A percentile compares a stretch with the other conserved stretches of the same genome.
Evolutionary conservation across 345 rosid species (phyloP).

Genomic region (Rhizophora apiculata): DNA sequence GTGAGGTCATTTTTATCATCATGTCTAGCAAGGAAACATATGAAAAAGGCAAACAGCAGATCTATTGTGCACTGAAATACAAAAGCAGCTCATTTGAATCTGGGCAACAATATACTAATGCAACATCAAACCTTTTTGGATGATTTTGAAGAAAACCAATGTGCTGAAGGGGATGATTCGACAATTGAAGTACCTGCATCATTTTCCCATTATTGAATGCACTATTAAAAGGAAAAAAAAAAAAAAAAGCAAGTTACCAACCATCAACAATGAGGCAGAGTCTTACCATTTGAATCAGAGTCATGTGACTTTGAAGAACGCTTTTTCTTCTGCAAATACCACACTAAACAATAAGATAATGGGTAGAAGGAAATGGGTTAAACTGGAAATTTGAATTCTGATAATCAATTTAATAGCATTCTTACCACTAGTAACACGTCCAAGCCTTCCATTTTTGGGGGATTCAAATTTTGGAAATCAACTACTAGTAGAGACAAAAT

Average conservation of each 20-base stretch:
- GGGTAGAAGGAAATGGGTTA: neutral
- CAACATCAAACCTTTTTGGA: constrained; percentile 61
- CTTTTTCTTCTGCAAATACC: constrained; percentile 50
- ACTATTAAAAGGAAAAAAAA: neutral
- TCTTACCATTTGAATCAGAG: constrained; percentile 52
- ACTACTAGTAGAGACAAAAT: constrained; percentile 32
- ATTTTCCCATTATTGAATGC: constrained; percentile 13
- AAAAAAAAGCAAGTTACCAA: neutral
- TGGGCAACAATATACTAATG: neutral
- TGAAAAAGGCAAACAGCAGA: neutral
- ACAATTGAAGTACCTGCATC: constrained; percentile 50
- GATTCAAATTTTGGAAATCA: constrained; percentile 54
- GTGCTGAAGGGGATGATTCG: constrained; percentile 48
- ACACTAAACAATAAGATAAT: neutral
- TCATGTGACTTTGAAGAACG: constrained; percentile 46
- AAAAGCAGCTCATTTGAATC: neutral
- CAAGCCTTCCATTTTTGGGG: constrained; percentile 77
- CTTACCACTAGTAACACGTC: constrained; percentile 54
- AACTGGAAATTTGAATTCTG: neutral
- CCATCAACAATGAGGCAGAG: constrained; percentile 5
- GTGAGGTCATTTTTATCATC: neutral
- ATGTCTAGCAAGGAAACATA: neutral
- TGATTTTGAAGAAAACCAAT: constrained; percentile 85
- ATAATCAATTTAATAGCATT: neutral
- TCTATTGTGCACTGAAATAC: neutral